phyloP scores from a whole-genome alignment of 257 asterid species.

The Capsicum baccatum region DNA sequence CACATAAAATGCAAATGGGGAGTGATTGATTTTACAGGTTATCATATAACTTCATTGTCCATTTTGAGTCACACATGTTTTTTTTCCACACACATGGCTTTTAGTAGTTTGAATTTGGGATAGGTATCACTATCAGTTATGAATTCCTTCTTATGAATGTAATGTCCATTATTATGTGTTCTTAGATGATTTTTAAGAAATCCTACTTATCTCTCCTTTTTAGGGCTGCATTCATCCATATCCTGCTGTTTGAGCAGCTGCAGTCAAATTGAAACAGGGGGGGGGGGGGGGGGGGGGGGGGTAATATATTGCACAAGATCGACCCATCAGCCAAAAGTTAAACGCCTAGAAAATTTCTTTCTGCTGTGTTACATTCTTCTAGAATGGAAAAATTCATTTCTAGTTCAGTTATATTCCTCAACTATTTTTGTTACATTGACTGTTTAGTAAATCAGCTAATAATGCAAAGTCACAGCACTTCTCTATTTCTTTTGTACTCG shows the following conservation, averaged over 20 bases:
- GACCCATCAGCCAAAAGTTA: not conserved
- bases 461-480: not conserved
- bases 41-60: not conserved
- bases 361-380: not conserved
- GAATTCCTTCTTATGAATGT: not conserved
- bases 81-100: not conserved
- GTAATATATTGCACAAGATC: not conserved
- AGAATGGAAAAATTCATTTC: not conserved
- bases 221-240: not conserved
- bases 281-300: too few species aligned
- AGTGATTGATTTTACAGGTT: not conserved
- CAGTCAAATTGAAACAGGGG: too few species aligned
- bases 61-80: not conserved
- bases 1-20: slow-evolving; percentile 3
- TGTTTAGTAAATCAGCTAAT: not conserved
- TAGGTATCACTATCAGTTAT: not conserved
- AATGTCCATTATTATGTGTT: slow-evolving; percentile 1
- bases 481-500: not conserved
- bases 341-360: not conserved
- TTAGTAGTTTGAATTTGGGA: not conserved
- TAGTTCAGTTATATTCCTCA: slow-evolving; percentile 6
- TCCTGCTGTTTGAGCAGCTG: not conserved
- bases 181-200: not conserved
- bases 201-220: slow-evolving; percentile 17
- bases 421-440: not conserved